These are phyloP conservation scores for Spencermartinsiella ligniputridi DNA, from an alignment of 1,139 yeast genomes.

Conservation along the genomic window DNA sequence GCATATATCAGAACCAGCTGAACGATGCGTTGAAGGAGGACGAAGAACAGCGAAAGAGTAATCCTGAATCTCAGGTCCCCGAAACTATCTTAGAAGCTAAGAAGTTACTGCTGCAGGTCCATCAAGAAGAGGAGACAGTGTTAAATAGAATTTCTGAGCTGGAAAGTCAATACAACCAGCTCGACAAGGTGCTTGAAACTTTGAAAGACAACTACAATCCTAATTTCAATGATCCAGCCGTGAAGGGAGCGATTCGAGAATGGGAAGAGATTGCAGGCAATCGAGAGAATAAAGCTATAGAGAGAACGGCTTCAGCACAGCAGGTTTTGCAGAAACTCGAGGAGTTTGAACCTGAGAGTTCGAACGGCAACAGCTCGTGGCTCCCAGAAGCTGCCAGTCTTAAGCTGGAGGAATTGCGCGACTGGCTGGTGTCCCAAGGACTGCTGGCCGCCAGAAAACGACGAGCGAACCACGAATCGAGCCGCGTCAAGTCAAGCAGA, in stretches of 20 bases:
- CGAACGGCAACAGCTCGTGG: conserved; percentile 5
- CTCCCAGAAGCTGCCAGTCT: conserved; percentile 9
- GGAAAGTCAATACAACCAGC: conserved; percentile 22
- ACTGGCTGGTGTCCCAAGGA: conserved; percentile 26
- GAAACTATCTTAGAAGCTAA: conserved; percentile 15
- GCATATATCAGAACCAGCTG: conserved; percentile 27
- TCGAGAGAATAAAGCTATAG: conserved; percentile 7
- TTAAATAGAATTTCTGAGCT: conserved; percentile 3
- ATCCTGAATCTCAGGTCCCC: conserved; percentile 15
- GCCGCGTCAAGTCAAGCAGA: conserved; percentile 20
- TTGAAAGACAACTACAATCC: conserved; percentile 69
- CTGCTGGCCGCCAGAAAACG: conserved; percentile 18
- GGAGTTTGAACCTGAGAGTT: conserved; percentile 6
- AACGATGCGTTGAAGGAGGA: conserved; percentile 18
- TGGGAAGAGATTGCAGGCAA: conserved; percentile 41
- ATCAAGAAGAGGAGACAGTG: conserved; percentile 5
- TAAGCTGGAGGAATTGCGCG: conserved; percentile 9
- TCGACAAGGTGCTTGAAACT: conserved; percentile 41
- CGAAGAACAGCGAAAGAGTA: conserved; percentile 21
- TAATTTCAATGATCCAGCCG: conserved; percentile 86
- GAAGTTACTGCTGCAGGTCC: conserved; percentile 7
- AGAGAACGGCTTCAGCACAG: conserved; percentile 1
- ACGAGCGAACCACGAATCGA: conserved; percentile 8
- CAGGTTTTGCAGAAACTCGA: conserved; percentile 7
- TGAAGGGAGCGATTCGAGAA: conserved; percentile 61